Percentiles rank a stretch among this genome's conserved stretches.
These are phyloP conservation scores for Podila epicladia DNA, from an alignment of 192 early-diverging fungal genomes.

Conservation along the genomic window DNA sequence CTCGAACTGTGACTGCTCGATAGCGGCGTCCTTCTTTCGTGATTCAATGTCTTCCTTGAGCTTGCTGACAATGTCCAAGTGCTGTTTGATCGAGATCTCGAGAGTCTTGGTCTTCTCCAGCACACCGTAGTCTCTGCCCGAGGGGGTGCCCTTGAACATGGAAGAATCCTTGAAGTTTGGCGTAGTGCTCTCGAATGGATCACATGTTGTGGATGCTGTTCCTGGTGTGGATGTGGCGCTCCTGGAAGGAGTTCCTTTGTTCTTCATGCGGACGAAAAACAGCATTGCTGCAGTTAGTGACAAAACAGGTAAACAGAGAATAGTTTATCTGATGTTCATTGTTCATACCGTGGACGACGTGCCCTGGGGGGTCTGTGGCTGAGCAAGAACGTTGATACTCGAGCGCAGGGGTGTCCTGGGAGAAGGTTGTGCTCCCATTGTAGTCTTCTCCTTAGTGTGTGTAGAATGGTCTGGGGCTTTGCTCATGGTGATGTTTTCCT, in stretches of 20 bases:
- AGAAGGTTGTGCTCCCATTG: not conserved
- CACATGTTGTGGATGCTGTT: not conserved
- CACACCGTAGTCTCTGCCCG: constrained; percentile 1
- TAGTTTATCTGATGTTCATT: no score
- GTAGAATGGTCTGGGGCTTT: constrained; percentile 2
- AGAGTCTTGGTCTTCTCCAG: constrained; percentile 33
- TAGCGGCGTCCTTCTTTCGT: not conserved
- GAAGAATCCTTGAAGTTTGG: constrained; percentile 20
- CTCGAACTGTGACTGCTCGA: constrained; percentile 6
- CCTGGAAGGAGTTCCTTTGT: not conserved
- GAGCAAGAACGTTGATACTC: not conserved
- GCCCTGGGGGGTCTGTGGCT: not conserved
- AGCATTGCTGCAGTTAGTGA: not conserved
- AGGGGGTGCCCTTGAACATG: not conserved
- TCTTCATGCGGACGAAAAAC: not conserved
- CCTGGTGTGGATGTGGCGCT: not conserved
- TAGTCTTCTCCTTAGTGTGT: not conserved
- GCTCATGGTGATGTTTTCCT: not conserved
- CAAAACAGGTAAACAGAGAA: no score
- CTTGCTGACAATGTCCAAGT: constrained; percentile 4
- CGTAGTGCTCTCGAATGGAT: constrained; percentile 17
- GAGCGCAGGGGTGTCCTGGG: not conserved
- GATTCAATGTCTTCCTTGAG: not conserved
- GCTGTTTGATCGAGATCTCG: constrained; percentile 27
- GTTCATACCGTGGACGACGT: no score